These are phyloP conservation scores for Rhododendron simsii DNA, from an alignment of 148 eudicot species.

Conservation along the genomic window DNA sequence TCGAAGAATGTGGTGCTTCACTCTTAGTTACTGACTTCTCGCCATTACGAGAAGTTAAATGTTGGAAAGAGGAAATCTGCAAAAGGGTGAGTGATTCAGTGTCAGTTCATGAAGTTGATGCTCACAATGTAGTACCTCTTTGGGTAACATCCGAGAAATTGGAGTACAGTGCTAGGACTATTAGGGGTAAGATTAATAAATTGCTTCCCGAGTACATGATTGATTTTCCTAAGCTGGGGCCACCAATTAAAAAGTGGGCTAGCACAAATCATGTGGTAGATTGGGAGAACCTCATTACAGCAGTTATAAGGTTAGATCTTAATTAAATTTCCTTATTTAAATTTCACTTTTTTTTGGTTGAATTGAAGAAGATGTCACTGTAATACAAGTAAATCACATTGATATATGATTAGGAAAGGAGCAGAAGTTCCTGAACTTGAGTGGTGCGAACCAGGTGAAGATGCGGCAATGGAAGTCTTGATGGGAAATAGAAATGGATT, in stretches of 20 bases:
- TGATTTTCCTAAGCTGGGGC: slow-evolving; percentile 58
- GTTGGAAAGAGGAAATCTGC: slow-evolving; percentile 74
- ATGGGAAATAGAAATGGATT: slow-evolving; percentile 70
- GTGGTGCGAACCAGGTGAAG: slow-evolving; percentile 97
- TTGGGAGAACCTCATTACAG: slow-evolving; percentile 72
- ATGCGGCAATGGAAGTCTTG: slow-evolving; percentile 70
- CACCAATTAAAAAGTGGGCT: slow-evolving; percentile 53
- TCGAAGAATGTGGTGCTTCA: slow-evolving; percentile 81
- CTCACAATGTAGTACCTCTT: slow-evolving; percentile 92
- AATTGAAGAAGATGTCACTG: background rate
- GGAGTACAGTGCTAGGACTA: slow-evolving; percentile 87
- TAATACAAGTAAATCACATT: slow-evolving; percentile 3
- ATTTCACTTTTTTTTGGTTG: background rate
- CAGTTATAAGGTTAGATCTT: slow-evolving; percentile 52
- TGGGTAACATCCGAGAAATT: slow-evolving; percentile 86
- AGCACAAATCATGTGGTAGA: slow-evolving; percentile 37
- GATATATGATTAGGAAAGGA: slow-evolving; percentile 56
- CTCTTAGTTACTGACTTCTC: slow-evolving; percentile 86
- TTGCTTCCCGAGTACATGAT: slow-evolving; percentile 76
- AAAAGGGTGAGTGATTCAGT: slow-evolving; percentile 58
- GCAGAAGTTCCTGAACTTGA: slow-evolving; percentile 86
- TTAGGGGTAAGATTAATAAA: slow-evolving; percentile 77
- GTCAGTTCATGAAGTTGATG: slow-evolving; percentile 91
- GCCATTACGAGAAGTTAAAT: slow-evolving; percentile 67
- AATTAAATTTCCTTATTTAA: background rate